phyloP scores from a whole-genome alignment of 2,329 filamentous ascomycete species.

The Phaeosphaeriaceae sp. region DNA sequence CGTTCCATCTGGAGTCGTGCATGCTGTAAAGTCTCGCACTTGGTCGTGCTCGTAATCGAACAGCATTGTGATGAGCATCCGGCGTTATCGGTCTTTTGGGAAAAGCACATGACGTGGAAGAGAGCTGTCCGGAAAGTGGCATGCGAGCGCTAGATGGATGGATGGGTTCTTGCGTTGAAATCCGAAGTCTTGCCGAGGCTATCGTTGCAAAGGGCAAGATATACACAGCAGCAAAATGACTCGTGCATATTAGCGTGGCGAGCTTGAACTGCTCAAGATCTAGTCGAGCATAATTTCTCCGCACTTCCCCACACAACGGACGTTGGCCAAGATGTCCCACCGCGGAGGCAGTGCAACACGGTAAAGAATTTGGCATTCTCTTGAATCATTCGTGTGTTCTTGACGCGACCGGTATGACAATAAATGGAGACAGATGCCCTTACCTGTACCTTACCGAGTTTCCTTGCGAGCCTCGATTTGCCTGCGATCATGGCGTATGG shows the following conservation, averaged over 20 bases:
- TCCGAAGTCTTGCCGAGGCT: background rate
- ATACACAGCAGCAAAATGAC: background rate
- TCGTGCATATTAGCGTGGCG: background rate
- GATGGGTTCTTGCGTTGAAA: background rate
- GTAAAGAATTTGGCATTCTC: background rate
- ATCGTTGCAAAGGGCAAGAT: background rate
- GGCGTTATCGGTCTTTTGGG: too few relatives aligned
- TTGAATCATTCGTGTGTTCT: background rate
- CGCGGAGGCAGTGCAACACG: background rate
- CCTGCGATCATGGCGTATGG: slow-evolving; percentile 8
- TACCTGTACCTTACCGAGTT: background rate
- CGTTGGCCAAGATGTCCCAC: background rate
- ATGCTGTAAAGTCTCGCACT: too few relatives aligned
- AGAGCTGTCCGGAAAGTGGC: background rate
- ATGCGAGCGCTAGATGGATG: background rate
- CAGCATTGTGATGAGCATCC: too few relatives aligned
- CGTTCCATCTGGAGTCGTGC: too few relatives aligned
- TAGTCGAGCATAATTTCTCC: background rate
- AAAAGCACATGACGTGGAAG: background rate
- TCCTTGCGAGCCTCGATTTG: background rate
- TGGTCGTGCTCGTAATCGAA: too few relatives aligned
- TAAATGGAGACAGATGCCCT: background rate
- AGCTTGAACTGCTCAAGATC: background rate
- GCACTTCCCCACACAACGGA: background rate
- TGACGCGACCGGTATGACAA: background rate